phyloP scores from a whole-genome alignment of 257 asterid species.

The Plectranthus barbatus region DNA sequence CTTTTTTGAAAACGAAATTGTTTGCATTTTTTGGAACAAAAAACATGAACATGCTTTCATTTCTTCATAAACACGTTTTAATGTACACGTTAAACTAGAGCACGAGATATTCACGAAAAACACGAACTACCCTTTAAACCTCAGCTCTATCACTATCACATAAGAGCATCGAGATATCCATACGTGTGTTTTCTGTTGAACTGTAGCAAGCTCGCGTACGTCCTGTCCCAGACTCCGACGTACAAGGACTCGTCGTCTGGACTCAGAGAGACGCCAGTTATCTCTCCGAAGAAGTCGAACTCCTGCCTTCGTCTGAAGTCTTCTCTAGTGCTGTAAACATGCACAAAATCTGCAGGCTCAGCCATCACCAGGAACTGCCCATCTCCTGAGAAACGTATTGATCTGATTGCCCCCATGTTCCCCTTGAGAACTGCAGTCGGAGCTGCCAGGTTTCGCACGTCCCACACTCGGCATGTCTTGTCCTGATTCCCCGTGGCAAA shows the following conservation, averaged over 20 bases:
- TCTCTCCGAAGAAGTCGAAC: slow-evolving; percentile 71
- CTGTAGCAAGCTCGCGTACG: slow-evolving; percentile 65
- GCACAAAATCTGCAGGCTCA: slow-evolving; percentile 79
- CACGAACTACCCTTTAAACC: no score
- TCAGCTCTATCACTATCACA: no score
- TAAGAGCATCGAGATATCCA: slow-evolving; percentile 45
- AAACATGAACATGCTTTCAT: no score
- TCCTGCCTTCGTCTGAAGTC: slow-evolving; percentile 49
- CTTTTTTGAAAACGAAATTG: no score
- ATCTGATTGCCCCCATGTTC: slow-evolving; percentile 59
- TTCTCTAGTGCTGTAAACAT: slow-evolving; percentile 37
- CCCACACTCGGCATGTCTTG: slow-evolving; percentile 71
- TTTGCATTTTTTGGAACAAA: no score
- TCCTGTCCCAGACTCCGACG: slow-evolving; percentile 67
- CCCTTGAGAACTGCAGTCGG: slow-evolving; percentile 45
- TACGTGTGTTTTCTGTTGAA: slow-evolving; percentile 39
- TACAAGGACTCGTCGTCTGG: slow-evolving; percentile 63
- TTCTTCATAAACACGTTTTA: no score
- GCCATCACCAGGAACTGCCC: slow-evolving; percentile 58
- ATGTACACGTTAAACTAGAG: no score
- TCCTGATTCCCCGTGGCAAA: slow-evolving; percentile 85
- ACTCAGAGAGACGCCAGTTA: slow-evolving; percentile 57
- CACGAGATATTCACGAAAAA: no score
- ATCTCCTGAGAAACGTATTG: slow-evolving; percentile 56
- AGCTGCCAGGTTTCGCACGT: slow-evolving; percentile 40